phyloP scores from a whole-genome alignment of 345 rosid species.

The Lagerstroemia speciosa region DNA sequence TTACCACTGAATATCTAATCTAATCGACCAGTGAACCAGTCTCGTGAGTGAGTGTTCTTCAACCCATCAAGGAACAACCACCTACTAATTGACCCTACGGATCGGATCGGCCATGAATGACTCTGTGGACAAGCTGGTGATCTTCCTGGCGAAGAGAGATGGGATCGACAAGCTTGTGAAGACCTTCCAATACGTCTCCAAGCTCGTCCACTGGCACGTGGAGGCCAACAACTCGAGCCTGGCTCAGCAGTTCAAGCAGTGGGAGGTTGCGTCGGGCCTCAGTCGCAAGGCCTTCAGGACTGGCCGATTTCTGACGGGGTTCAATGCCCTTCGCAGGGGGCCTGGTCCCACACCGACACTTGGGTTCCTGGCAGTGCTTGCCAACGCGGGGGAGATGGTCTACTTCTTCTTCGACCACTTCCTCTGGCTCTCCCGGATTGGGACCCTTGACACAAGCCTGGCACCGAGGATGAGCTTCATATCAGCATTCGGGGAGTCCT shows the following conservation, averaged over 20 bases:
- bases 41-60: neutral
- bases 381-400: constrained; percentile 93
- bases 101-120: constrained; percentile 32
- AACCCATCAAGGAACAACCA: neutral
- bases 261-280: constrained; percentile 95
- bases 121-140: constrained; percentile 78
- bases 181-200: constrained; percentile 92
- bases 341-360: constrained; percentile 51
- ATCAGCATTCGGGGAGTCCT: constrained; percentile 96
- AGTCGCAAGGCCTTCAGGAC: constrained; percentile 90
- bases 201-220: constrained; percentile 72
- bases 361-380: constrained; percentile 47
- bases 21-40: neutral
- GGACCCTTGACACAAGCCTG: constrained; percentile 52
- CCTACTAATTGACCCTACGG: neutral
- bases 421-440: constrained; percentile 89
- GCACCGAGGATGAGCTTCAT: constrained; percentile 81
- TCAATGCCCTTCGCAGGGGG: constrained; percentile 65
- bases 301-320: constrained; percentile 87
- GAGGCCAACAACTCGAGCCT: constrained; percentile 45
- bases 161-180: constrained; percentile 98
- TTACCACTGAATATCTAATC: neutral
- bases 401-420: constrained; percentile 93
- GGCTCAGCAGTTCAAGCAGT: constrained; percentile 62
- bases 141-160: constrained; percentile 87